phyloP scores from a whole-genome alignment of 2,329 filamentous ascomycete species.

The Exophiala viscosa region DNA sequence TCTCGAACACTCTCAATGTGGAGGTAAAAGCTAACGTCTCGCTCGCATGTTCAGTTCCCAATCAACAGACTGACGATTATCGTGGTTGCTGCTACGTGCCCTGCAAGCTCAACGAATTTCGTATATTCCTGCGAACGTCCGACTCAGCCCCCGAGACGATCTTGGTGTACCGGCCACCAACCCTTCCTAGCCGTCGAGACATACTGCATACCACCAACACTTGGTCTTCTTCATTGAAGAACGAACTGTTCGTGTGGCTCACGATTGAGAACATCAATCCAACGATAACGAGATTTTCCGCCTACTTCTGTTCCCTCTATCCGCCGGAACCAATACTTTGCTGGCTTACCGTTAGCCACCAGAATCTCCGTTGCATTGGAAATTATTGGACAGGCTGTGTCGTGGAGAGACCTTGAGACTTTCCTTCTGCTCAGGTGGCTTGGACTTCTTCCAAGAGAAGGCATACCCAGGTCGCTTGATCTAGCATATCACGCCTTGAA shows the following conservation, averaged over 20 bases:
- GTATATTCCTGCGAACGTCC: not conserved
- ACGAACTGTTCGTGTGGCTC: constrained; percentile 9
- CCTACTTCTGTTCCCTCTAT: no score
- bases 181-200: not conserved
- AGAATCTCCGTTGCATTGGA: no score
- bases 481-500: not conserved
- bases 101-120: constrained; percentile 5
- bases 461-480: constrained; percentile 4
- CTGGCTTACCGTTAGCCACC: no score
- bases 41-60: constrained; percentile 11
- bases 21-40: constrained; percentile 8
- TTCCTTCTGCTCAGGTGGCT: no score
- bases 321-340: no score
- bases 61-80: constrained; percentile 8
- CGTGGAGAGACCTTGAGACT: not conserved
- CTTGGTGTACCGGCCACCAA: not conserved
- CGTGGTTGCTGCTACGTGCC: constrained; percentile 5
- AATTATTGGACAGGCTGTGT: not conserved
- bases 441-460: constrained; percentile 4
- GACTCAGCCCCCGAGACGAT: not conserved
- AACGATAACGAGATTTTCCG: no score
- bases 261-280: not conserved
- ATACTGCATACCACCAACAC: constrained; percentile 1
- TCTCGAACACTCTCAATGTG: constrained; percentile 4
- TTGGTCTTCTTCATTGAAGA: constrained; percentile 22